Base-by-base conservation (phyloP, 192 early-diverging fungal genomes). In the Chytriomyces sp. region DNA sequence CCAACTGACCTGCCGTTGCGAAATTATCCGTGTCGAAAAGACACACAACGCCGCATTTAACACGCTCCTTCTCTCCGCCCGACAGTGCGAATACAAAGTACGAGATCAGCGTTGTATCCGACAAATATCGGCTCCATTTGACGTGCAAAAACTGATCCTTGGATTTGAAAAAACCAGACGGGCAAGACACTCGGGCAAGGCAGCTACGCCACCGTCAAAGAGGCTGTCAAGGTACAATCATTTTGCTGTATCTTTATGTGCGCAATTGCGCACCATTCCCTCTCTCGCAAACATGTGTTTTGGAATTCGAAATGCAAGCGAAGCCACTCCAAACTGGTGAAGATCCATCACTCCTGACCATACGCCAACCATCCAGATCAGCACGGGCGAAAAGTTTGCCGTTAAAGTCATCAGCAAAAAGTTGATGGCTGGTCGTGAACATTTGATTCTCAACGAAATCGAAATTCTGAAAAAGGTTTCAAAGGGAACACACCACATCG, bases 381-480 rank as follows among this genome's bases (percentile, higher is more conserved):
- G 87, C n/a, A 90, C 92, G 23, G 89, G 91, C 13, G 89, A 91
- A 28, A 86, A 89, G 43, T 94, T 94, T 26, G 97, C 97, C 0
- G 87, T 96, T 76, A 98, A 98, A 81, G 90, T 98, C 60, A 97
- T 98, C 82, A 90, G 89, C 80, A 97, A 97, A 81, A 88, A 89
- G 69, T 87, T 91, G 5, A 91, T 96, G 71, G 89, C 80, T 45
- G 92, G 91, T 50, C 91, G 96, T 70, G 94, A 92, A 74, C 87
- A 91, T 49, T 93, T 98, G 93, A 95, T 98, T 11, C 77, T 92
- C 59, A 93, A 94, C 80, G 97, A 98, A 82, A 95, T 98, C 81
- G 86, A 93, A 47, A 92, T 97, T 43, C 86, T 98, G 79, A 87
- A 91, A 65, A 88, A 86, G 64, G 80, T 98, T 20, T 87, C 86